These are phyloP conservation scores for Botryosphaeria dothidea DNA, from an alignment of 2,329 filamentous ascomycete species.

Conservation along the genomic window DNA sequence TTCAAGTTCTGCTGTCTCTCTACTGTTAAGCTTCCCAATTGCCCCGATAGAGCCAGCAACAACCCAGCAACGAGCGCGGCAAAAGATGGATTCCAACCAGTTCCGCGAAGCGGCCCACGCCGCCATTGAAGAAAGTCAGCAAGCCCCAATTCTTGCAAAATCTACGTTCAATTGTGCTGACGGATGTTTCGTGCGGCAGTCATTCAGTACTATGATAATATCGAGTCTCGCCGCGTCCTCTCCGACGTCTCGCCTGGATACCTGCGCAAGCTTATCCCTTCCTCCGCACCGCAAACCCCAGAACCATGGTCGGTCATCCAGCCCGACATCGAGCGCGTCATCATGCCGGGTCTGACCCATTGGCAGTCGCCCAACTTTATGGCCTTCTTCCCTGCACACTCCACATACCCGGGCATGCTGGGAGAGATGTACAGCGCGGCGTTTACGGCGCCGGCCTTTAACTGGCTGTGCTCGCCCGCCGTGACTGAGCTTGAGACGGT, in stretches of 20 bases:
- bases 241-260: conserved; percentile 83
- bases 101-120: conserved; percentile 76
- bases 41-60: not conserved
- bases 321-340: conserved; percentile 78
- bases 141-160: not conserved
- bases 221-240: conserved; percentile 70
- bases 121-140: conserved; percentile 76
- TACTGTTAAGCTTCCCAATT: not conserved
- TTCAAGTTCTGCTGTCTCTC: not conserved
- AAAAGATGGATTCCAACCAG: conserved; percentile 82
- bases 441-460: conserved; percentile 90
- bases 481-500: conserved; percentile 93
- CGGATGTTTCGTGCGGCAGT: conserved; percentile 53
- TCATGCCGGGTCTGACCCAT: conserved; percentile 89
- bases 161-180: not conserved
- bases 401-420: conserved; percentile 80
- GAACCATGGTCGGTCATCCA: conserved; percentile 80
- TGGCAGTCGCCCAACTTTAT: conserved; percentile 96
- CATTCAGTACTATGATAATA: conserved; percentile 77
- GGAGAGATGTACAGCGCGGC: conserved; percentile 90
- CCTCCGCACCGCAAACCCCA: conserved; percentile 62
- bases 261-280: conserved; percentile 75
- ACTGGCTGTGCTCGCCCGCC: conserved; percentile 93
- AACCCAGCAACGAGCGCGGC: not conserved
- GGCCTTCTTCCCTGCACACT: conserved; percentile 87